Percentiles rank a stretch among this genome's conserved stretches.
phyloP scores from a whole-genome alignment of 1,284 basidiomycete species.

The Psilocybe mexicana region DNA sequence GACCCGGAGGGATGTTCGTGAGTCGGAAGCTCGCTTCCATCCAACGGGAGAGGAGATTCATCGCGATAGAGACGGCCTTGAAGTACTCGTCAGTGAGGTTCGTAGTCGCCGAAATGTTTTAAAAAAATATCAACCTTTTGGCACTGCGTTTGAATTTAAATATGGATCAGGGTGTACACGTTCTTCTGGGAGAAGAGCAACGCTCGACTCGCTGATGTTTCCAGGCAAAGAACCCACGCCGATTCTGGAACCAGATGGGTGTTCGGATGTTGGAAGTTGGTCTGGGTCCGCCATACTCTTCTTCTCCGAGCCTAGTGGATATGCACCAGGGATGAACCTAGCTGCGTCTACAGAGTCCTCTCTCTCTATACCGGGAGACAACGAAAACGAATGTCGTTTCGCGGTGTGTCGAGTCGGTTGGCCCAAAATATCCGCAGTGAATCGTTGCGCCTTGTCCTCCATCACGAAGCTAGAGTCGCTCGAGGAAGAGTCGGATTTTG shows the following conservation, averaged over 20 bases:
- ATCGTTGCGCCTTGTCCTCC: background rate
- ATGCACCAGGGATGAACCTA: constrained; percentile 6
- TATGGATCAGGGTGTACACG: background rate
- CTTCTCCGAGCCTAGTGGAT: background rate
- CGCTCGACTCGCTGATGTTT: background rate
- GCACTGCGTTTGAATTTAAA: background rate
- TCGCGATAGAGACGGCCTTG: background rate
- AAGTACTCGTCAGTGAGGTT: background rate
- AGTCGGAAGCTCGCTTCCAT: background rate
- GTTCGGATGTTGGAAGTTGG: constrained; percentile 1
- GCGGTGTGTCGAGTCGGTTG: background rate
- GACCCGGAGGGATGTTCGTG: background rate
- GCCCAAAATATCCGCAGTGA: background rate
- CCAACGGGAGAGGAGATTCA: background rate
- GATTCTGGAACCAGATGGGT: background rate
- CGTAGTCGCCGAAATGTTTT: background rate
- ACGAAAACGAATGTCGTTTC: constrained; percentile 1
- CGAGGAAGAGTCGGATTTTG: background rate
- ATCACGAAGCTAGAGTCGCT: background rate
- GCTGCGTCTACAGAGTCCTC: background rate
- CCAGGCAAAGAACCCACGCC: constrained; percentile 7
- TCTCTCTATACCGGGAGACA: background rate
- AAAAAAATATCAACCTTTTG: background rate
- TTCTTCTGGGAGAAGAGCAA: constrained; percentile 6
- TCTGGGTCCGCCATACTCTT: too few relatives aligned